Conservation (phyloP, 2,329 filamentous ascomycete genomes). For the Fusarium sp. region DNA sequence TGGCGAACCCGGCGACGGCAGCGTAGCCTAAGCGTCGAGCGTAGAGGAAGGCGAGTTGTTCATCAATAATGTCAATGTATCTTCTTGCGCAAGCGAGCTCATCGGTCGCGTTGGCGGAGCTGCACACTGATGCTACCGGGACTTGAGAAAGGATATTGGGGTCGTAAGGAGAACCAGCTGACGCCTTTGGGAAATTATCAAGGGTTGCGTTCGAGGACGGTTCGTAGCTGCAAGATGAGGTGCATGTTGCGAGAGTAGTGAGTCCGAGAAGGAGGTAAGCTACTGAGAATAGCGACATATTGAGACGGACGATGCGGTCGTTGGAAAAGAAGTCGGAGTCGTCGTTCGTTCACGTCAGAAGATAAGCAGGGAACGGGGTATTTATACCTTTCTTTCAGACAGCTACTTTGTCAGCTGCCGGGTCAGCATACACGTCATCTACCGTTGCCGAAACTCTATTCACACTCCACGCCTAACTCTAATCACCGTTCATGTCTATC, state of each 20-base stretch:
- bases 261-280: not conserved
- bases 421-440: not conserved
- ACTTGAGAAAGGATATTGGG: constrained; percentile 48
- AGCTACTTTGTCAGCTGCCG: not conserved
- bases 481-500: not conserved
- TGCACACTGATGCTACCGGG: not conserved
- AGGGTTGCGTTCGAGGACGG: not conserved
- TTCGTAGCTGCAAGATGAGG: not conserved
- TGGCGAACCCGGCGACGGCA: constrained; percentile 26
- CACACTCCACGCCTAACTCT: not conserved
- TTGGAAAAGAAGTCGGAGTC: not conserved
- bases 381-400: not conserved
- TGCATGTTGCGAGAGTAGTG: not conserved
- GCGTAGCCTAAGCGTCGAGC: constrained; percentile 29
- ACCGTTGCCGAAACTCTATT: not conserved
- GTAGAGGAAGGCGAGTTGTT: constrained; percentile 32
- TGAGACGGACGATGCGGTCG: not conserved
- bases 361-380: not conserved
- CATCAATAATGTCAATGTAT: constrained; percentile 33
- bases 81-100: constrained; percentile 20
- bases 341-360: too few relatives aligned
- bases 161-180: not conserved
- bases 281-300: not conserved
- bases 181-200: not conserved
- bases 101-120: not conserved